A percentile compares a stretch with the other conserved stretches of the same genome.
Conservation (phyloP, 768 basidiomycete species). For the Amanita inopinata region DNA sequence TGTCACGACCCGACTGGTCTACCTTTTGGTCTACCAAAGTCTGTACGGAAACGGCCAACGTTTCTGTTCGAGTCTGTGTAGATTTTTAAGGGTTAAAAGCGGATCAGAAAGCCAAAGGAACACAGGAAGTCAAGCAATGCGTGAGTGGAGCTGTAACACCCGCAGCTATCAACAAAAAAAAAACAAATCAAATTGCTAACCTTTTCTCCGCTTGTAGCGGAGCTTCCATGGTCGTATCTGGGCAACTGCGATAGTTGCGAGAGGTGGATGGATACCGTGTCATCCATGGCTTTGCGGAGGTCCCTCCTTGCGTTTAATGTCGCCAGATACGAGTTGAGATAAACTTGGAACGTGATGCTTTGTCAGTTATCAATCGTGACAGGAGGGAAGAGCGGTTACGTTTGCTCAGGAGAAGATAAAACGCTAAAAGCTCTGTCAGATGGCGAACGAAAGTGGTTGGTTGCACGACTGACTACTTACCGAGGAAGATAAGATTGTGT, state of each 20-base stretch:
- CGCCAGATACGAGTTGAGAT: slow-evolving; percentile 48
- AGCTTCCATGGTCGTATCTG: slow-evolving; percentile 13
- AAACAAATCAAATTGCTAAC: slow-evolving; percentile 9
- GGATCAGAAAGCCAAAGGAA: no score
- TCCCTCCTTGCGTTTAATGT: slow-evolving; percentile 37
- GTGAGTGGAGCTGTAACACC: no score
- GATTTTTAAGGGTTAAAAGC: no score
- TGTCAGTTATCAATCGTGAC: background rate
- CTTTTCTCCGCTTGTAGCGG: slow-evolving; percentile 13
- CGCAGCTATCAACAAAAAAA: slow-evolving; percentile 5
- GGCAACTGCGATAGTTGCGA: slow-evolving; percentile 22
- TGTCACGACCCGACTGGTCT: slow-evolving; percentile 6
- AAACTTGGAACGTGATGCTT: slow-evolving; percentile 25
- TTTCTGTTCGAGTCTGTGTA: slow-evolving; percentile 1
- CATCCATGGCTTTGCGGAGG: slow-evolving; percentile 26
- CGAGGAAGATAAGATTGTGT: slow-evolving; percentile 41
- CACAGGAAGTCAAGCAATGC: no score
- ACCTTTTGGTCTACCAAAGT: slow-evolving; percentile 15
- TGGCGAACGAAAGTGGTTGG: no score
- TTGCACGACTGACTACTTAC: no score
- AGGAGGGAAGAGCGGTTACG: slow-evolving; percentile 22
- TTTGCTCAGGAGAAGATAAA: slow-evolving; percentile 45
- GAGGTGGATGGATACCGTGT: slow-evolving; percentile 33
- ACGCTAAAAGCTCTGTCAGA: slow-evolving; percentile 18
- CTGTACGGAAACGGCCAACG: slow-evolving; percentile 14